Base-by-base conservation (phyloP, 768 basidiomycete genomes). In the Leccinellum rugosiceps region DNA sequence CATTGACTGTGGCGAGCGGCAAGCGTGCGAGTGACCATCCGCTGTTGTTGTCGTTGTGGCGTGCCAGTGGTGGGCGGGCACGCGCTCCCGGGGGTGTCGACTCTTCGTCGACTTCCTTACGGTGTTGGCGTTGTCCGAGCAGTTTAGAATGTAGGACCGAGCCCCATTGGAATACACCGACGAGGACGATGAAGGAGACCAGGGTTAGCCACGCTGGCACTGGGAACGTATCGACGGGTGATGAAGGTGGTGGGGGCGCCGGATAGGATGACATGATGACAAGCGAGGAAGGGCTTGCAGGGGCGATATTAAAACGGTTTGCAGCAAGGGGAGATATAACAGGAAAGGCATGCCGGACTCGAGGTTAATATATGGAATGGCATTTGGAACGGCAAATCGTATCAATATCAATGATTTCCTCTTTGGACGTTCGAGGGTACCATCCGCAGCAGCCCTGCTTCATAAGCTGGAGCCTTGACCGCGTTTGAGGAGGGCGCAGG, bases 1-100 rank as follows among this genome's bases (percentile, higher is more conserved):
- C 67, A 13, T 81, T 75, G 32, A 74, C 65, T 21, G 74, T 28
- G 2, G 77, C 79, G n/a, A 63, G 58, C 1, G 76, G 74, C 10
- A 78, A 55, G 28, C 75, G 72, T 30, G 64, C 41, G 72, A 77
- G 57, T 70, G 76, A 70, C 79, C 80, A 9, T 62, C 68, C 19
- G 68, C 66, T 23, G 69, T 70, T 6, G 21, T 11, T 11, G 65
- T 57, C 38, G 15, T 17, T n/a, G 38, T 38, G n/a, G 47, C 6
- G 26, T n/a, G 26, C 26, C 48, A 10, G 48, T 3, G 3, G 61
- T 48, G 2, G 55, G 1, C 52, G 2, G 52, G 2, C 30, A 50
- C 21, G 3, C 25, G 19, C n/a, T 51, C 17, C 8, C 9, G 38
- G 9, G 38, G 38, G 44, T 11, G 44, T 45, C 21, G 23, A 45